phyloP scores from a whole-genome alignment of 2,329 filamentous ascomycete genomes.

The Trichoderma endophyticum region DNA sequence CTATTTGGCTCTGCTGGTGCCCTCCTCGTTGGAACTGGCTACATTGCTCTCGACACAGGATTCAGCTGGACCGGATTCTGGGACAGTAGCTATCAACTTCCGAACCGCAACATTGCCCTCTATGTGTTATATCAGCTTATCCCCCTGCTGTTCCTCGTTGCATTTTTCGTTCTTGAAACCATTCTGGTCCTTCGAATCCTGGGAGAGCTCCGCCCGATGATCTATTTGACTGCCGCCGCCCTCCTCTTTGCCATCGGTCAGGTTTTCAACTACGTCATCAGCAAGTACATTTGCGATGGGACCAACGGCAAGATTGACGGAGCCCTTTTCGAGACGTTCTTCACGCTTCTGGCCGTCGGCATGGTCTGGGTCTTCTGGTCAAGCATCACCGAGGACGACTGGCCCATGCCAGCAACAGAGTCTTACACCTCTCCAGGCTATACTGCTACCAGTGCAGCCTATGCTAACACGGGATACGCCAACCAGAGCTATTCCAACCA shows the following conservation, averaged over 20 bases:
- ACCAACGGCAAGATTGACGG: slow-evolving; percentile 86
- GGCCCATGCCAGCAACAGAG: slow-evolving; percentile 61
- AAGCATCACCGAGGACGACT: slow-evolving; percentile 98
- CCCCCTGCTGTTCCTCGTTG: slow-evolving; percentile 83
- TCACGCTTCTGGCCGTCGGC: slow-evolving; percentile 80
- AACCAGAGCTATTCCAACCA: neutral
- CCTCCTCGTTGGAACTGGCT: slow-evolving; percentile 86
- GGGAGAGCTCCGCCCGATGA: slow-evolving; percentile 88
- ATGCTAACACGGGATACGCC: slow-evolving; percentile 1
- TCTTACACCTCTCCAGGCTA: slow-evolving; percentile 36
- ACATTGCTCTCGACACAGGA: slow-evolving; percentile 91
- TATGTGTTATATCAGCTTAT: slow-evolving; percentile 93
- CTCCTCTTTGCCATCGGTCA: slow-evolving; percentile 88
- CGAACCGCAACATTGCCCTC: slow-evolving; percentile 75
- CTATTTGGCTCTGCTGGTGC: slow-evolving; percentile 66
- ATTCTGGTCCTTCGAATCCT: slow-evolving; percentile 82
- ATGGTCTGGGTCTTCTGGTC: slow-evolving; percentile 96
- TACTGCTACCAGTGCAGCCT: neutral
- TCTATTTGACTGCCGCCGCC: slow-evolving; percentile 71
- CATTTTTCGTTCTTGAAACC: slow-evolving; percentile 80
- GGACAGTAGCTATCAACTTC: slow-evolving; percentile 53
- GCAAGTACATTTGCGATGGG: slow-evolving; percentile 82
- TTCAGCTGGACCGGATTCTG: slow-evolving; percentile 82
- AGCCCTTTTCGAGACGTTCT: slow-evolving; percentile 86
- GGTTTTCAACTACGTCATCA: slow-evolving; percentile 94